Evolutionary conservation across 768 basidiomycete genomes (phyloP), one percentile per base, ranked within the genome.

Genomic region (Mycena metata): DNA sequence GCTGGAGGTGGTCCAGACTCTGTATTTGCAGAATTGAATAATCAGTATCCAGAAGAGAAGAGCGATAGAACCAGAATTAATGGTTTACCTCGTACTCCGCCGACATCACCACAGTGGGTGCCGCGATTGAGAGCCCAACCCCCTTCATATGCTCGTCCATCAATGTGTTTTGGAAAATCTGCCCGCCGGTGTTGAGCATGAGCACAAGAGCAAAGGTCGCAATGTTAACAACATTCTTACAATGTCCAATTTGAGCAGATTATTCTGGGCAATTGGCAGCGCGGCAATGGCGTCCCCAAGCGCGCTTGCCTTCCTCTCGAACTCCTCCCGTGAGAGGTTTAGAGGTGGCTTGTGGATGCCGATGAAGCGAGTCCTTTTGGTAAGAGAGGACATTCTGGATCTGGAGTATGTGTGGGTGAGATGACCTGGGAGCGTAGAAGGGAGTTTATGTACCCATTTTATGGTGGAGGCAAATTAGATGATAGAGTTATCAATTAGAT

Each of bases 231-330:
- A 60, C 30, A 61, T 61, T 39, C 36, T 51, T 54, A 60, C 65
- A 13, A 66, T 60, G 41, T 66, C 65, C 57, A 66, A 60, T 33
- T 66, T 66, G 42, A 66, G 58, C 42, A 66, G 65, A 66, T 60
- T 60, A 30, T 58, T 54, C 65, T 60, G 65, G n/a, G 65, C 49
- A 24, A 66, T n/a, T 30, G 65, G 65, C 41, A 66, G 65, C 23
- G 58, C 65, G 9, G 65, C 65, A 24, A 66, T 66, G 30, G 65
- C 65, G 24, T 66, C 57, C 30, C 64, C 64, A 54, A 66, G 64
- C 39, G 47, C 64, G 19, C 45, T 43, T 15, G 47, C 65, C 23
- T 66, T 66, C 19, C 26, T 33, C 42, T 66, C 65, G 43, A 66
- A 66, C 50, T 66, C 65, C 42, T 26, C 30, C n/a, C 65, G 21